Evolutionary conservation across 805 yeast species (phyloP).

Genomic region (Komagataella pseudopastoris): DNA sequence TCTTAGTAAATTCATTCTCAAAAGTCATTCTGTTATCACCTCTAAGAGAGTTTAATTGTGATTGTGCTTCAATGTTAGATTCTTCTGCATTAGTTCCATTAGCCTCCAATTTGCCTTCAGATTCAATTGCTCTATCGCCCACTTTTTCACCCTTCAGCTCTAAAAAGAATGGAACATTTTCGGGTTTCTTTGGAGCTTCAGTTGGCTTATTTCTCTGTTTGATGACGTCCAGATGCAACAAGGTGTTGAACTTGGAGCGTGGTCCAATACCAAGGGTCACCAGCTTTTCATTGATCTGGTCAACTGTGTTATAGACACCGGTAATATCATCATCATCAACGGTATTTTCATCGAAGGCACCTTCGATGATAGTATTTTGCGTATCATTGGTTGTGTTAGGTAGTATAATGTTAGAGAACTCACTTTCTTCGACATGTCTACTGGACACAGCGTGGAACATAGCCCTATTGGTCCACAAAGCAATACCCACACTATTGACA

Average conservation of each 20-base stretch:
- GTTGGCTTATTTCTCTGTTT: conserved; percentile 80
- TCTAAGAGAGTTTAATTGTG: conserved; percentile 19
- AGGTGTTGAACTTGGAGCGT: conserved; percentile 62
- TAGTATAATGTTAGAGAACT: conserved; percentile 45
- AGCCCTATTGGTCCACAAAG: conserved; percentile 84
- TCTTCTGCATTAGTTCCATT: conserved; percentile 11
- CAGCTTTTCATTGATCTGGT: conserved; percentile 48
- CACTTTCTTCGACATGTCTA: conserved; percentile 63
- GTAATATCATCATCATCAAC: conserved; percentile 17
- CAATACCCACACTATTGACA: conserved; percentile 79
- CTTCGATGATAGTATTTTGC: conserved; percentile 58
- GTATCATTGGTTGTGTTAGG: conserved; percentile 77
- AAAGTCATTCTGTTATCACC: conserved; percentile 28
- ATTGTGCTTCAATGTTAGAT: conserved; percentile 15
- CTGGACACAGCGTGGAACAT: conserved; percentile 71
- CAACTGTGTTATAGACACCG: conserved; percentile 34
- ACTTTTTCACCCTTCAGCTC: conserved; percentile 50
- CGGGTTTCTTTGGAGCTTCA: conserved; percentile 79
- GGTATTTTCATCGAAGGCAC: conserved; percentile 46
- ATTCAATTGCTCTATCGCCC: conserved; percentile 52
- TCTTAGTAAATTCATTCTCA: conserved; percentile 62
- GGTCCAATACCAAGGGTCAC: conserved; percentile 71
- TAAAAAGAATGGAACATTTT: conserved; percentile 70
- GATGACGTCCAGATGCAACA: conserved; percentile 72
- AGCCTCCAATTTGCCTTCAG: conserved; percentile 17